Percentiles rank a stretch among this genome's conserved stretches.
Evolutionary conservation across 257 asterid species (phyloP).

Genomic region (Linaria vulgaris): DNA sequence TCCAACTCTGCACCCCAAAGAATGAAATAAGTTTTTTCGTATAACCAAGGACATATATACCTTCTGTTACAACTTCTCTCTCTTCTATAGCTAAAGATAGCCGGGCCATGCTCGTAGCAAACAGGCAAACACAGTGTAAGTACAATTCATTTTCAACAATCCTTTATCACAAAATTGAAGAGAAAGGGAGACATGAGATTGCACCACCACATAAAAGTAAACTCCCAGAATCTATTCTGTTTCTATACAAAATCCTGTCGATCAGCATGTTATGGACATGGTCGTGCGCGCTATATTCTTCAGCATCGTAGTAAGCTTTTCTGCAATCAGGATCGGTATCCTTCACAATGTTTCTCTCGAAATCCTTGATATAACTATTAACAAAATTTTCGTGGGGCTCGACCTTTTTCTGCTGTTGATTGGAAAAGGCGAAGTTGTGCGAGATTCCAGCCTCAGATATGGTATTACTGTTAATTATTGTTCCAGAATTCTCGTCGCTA

Average conservation of each 20-base stretch:
- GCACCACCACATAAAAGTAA: constrained; percentile 64
- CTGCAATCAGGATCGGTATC: constrained; percentile 29
- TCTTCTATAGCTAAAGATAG: too few relatives aligned
- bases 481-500: constrained; percentile 36
- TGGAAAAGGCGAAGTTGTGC: constrained; percentile 45
- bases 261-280: constrained; percentile 40
- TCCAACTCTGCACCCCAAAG: too few relatives aligned
- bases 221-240: constrained; percentile 61
- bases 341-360: constrained; percentile 37
- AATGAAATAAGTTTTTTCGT: too few relatives aligned
- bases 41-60: too few relatives aligned
- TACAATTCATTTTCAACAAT: neutral
- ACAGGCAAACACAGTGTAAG: neutral
- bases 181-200: constrained; percentile 44
- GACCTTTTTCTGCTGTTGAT: constrained; percentile 28
- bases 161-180: constrained; percentile 29
- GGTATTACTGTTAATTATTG: constrained; percentile 32
- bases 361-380: constrained; percentile 54
- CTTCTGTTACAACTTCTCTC: too few relatives aligned
- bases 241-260: constrained; percentile 50
- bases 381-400: constrained; percentile 44
- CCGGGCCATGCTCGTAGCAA: too few relatives aligned
- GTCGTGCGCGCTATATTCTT: constrained; percentile 38
- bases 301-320: constrained; percentile 44
- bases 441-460: constrained; percentile 23